These are phyloP conservation scores for Myochromella boudieri DNA, from an alignment of 768 basidiomycete species.

Conservation along the genomic window DNA sequence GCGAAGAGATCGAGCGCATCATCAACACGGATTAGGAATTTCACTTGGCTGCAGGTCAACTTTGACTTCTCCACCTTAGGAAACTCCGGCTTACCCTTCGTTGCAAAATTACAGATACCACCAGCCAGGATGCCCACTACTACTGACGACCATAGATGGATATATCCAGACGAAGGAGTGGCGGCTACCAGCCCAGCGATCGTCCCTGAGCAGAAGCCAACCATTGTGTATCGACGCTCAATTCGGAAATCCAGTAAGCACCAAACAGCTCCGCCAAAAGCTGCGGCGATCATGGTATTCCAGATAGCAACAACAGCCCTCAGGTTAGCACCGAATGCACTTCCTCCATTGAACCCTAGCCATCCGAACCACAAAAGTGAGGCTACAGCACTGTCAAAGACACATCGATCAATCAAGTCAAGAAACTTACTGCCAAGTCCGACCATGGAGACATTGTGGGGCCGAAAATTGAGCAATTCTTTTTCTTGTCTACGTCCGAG, in stretches of 20 bases:
- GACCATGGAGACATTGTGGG: slow-evolving; percentile 85
- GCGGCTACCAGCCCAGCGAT: slow-evolving; percentile 88
- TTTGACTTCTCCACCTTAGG: no score
- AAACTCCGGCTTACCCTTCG: slow-evolving; percentile 55
- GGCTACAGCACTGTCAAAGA: slow-evolving; percentile 28
- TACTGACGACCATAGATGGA: slow-evolving; percentile 76
- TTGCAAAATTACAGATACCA: slow-evolving; percentile 77
- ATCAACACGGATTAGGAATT: slow-evolving; percentile 70
- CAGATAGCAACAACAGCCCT: slow-evolving; percentile 83
- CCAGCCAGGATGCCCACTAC: slow-evolving; percentile 76
- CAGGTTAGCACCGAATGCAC: slow-evolving; percentile 84
- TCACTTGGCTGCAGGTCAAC: no score
- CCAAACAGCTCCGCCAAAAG: slow-evolving; percentile 83
- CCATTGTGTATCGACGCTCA: slow-evolving; percentile 84
- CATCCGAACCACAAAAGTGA: slow-evolving; percentile 88
- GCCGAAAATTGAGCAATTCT: slow-evolving; percentile 77
- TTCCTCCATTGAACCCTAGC: slow-evolving; percentile 91
- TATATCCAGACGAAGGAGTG: slow-evolving; percentile 83
- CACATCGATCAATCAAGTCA: neutral
- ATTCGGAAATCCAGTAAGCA: slow-evolving; percentile 77
- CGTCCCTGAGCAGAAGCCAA: slow-evolving; percentile 92
- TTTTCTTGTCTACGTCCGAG: slow-evolving; percentile 78
- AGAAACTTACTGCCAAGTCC: slow-evolving; percentile 62
- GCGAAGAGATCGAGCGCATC: slow-evolving; percentile 93
- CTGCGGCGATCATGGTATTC: slow-evolving; percentile 87